Base-by-base conservation (phyloP, 176 grass and related monocot genomes). In the Poa pratensis region DNA sequence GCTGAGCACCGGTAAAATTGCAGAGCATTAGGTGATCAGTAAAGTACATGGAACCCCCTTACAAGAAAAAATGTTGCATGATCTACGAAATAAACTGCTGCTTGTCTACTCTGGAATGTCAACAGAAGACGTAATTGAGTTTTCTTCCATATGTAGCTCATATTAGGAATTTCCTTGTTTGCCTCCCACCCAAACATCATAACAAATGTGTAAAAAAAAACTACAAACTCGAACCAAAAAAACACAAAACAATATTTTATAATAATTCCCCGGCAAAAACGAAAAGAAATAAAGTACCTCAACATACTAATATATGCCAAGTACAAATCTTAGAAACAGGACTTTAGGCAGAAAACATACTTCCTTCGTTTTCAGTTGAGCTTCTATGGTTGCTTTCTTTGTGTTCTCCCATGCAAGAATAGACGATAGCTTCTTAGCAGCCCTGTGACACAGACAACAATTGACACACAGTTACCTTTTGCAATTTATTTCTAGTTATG, bases 321-420 rank as follows among this genome's bases (percentile, higher is more conserved):
- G 3, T 50, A 10, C 17, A 53, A 86, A 6, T 24, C 22, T 20
- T 9, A 75, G 10, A 20, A 67, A 27, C 18, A 34, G 4, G n/a
- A 27, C 24, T 64, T 17, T 17, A 63, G 52, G 66, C 0, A 15
- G 39, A 3, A 28, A 46, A 42, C 76, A 53, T 93, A 98, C 96
- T 94, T 98, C 91, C 67, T 89, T 92, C 62, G 37, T 90, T 87
- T 85, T 95, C 24, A 98, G 45, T 11, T 89, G 79, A 75, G 93
- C 91, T 87, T 98, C 91, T 60, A 89, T 37, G 45, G 68, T 35
- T 75, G 93, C 93, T 69, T 85, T 90, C 60, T 92, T 90, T 72
- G 93, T 78, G 83, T 98, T 98, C 86, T 98, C 96, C 93, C 93
- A 94, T 51, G 93, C 86, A 83, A 91, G 70, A 84, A 98, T 89